Conservation (phyloP, 1,284 basidiomycete genomes). For the Spongispora temasekensis region DNA sequence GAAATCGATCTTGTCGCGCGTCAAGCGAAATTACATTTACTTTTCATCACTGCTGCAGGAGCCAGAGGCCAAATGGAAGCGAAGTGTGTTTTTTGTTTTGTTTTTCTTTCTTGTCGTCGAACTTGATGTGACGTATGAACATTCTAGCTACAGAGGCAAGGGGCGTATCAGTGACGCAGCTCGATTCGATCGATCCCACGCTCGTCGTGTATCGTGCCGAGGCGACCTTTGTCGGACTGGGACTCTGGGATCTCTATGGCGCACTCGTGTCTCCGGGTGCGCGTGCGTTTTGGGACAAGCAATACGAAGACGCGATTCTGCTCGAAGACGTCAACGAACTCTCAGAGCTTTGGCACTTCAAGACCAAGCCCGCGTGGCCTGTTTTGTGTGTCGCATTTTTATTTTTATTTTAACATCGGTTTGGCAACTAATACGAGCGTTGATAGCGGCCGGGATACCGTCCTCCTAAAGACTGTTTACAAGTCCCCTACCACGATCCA, state of each 20-base stretch:
- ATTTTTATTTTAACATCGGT: background rate
- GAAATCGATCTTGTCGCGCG: slow-evolving; percentile 80
- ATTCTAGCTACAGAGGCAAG: slow-evolving; percentile 74
- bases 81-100: slow-evolving; percentile 50
- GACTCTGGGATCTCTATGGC: slow-evolving; percentile 95
- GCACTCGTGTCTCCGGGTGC: slow-evolving; percentile 86
- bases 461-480: slow-evolving; percentile 94
- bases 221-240: slow-evolving; percentile 95
- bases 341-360: slow-evolving; percentile 90
- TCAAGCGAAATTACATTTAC: slow-evolving; percentile 95
- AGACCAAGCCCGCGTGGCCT: slow-evolving; percentile 89
- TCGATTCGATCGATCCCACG: slow-evolving; percentile 97
- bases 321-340: slow-evolving; percentile 92
- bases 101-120: background rate
- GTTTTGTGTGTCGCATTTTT: slow-evolving; percentile 64
- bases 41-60: slow-evolving; percentile 97
- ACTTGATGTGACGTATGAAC: background rate
- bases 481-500: slow-evolving; percentile 96
- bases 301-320: slow-evolving; percentile 81
- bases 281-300: slow-evolving; percentile 86
- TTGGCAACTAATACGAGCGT: slow-evolving; percentile 5
- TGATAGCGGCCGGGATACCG: slow-evolving; percentile 82
- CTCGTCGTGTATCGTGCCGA: slow-evolving; percentile 96
- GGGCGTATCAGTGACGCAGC: slow-evolving; percentile 92
- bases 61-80: slow-evolving; percentile 97